Conservation (phyloP, 2,329 filamentous ascomycete species). For the Coleophoma crateriformis region DNA sequence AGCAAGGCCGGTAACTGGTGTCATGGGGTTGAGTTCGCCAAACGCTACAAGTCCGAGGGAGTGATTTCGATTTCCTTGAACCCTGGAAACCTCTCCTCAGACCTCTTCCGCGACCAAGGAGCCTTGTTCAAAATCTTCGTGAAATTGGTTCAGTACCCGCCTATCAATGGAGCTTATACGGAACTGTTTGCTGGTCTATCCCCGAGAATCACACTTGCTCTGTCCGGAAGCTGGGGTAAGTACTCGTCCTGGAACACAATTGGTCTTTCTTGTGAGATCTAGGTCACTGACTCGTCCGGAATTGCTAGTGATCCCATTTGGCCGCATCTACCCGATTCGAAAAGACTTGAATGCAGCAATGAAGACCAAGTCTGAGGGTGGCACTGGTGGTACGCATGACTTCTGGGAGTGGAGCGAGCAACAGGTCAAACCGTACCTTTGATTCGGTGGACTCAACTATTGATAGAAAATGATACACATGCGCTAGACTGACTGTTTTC, state of each 20-base stretch:
- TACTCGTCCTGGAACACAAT: not conserved
- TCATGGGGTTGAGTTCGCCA: conserved; percentile 9
- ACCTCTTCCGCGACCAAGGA: conserved; percentile 1
- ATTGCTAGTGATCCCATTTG: conserved; percentile 37
- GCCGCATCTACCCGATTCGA: conserved; percentile 25
- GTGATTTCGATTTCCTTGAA: conserved; percentile 12
- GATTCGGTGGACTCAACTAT: not conserved
- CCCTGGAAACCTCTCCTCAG: conserved; percentile 11
- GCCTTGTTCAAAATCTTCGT: not conserved
- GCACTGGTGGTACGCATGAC: conserved; percentile 26
- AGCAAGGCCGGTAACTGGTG: conserved; percentile 12
- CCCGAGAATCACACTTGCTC: conserved; percentile 9
- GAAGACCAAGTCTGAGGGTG: conserved; percentile 26
- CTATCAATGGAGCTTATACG: conserved; percentile 9
- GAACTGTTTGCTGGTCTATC: conserved; percentile 13
- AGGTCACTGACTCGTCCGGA: not conserved
- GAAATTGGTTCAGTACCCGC: conserved; percentile 3
- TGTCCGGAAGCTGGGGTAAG: conserved; percentile 9
- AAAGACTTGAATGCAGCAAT: conserved; percentile 24
- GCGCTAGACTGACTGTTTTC: too few species aligned
- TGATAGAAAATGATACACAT: too few species aligned
- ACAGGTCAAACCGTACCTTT: conserved; percentile 25
- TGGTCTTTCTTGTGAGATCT: too few species aligned
- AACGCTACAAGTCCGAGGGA: conserved; percentile 7
- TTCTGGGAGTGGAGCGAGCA: conserved; percentile 38